phyloP scores from a whole-genome alignment of 192 early-diverging fungal species.

The Anaeromyces robustus region DNA sequence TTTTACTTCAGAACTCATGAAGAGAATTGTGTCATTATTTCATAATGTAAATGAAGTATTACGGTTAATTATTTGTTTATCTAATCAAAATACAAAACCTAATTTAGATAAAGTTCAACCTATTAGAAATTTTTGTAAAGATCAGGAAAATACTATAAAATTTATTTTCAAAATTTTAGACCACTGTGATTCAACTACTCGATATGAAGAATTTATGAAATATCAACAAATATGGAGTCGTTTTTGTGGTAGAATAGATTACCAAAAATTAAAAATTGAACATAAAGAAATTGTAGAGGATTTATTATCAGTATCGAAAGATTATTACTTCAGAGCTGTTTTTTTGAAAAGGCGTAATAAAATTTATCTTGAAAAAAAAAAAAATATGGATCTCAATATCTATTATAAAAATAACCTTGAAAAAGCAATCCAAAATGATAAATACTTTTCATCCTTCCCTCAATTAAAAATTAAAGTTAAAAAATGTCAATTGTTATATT shows the following conservation, averaged over 20 bases:
- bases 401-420: background rate
- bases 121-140: background rate
- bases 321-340: background rate
- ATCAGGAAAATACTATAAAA: background rate
- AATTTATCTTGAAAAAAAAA: background rate
- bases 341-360: background rate
- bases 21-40: background rate
- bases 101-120: background rate
- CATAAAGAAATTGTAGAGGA: background rate
- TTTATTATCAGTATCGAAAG: background rate
- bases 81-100: background rate
- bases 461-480: background rate
- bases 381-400: background rate
- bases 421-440: background rate
- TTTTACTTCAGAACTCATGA: background rate
- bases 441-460: background rate
- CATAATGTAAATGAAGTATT: background rate
- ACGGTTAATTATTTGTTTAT: background rate
- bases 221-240: background rate
- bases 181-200: background rate
- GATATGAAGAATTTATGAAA: background rate
- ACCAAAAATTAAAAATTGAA: background rate
- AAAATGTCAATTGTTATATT: background rate
- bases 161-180: background rate
- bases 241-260: background rate